Conservation (phyloP, 1,284 basidiomycete species). For the Ceratobasidium sp. region DNA sequence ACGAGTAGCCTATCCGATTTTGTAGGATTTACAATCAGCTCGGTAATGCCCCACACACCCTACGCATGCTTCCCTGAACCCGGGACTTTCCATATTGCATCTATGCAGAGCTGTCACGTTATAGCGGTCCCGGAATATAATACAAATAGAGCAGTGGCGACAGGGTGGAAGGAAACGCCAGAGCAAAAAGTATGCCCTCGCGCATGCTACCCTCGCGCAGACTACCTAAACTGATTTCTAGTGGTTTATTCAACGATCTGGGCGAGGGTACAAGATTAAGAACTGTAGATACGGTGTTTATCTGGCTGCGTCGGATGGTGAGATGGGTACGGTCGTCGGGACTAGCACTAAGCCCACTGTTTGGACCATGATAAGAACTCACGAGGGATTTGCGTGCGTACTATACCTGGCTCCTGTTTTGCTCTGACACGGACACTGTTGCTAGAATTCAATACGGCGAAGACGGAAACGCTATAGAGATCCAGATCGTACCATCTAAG, state of each 20-base stretch:
- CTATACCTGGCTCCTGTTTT: neutral
- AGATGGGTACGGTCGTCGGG: neutral
- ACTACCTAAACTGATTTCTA: neutral
- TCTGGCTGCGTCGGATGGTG: neutral
- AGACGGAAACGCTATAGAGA: neutral
- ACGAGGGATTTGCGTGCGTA: neutral
- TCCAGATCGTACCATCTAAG: neutral
- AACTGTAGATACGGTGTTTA: slow-evolving; percentile 4
- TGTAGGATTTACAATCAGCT: too few species aligned
- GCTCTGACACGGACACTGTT: too few species aligned
- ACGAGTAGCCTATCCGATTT: too few species aligned
- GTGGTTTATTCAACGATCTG: slow-evolving; percentile 4
- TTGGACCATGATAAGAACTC: neutral
- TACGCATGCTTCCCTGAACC: neutral
- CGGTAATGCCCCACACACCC: too few species aligned
- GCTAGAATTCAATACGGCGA: neutral
- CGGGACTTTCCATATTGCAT: neutral
- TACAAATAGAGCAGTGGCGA: neutral
- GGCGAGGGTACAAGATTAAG: neutral
- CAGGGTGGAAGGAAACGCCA: neutral
- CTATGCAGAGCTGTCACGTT: neutral
- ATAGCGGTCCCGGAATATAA: neutral
- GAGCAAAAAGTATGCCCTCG: neutral
- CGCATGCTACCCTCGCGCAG: too few species aligned
- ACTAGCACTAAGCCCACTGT: neutral